Evolutionary conservation across 192 early-diverging fungal genomes (phyloP).

Genomic region (Pilobolus umbonatus): DNA sequence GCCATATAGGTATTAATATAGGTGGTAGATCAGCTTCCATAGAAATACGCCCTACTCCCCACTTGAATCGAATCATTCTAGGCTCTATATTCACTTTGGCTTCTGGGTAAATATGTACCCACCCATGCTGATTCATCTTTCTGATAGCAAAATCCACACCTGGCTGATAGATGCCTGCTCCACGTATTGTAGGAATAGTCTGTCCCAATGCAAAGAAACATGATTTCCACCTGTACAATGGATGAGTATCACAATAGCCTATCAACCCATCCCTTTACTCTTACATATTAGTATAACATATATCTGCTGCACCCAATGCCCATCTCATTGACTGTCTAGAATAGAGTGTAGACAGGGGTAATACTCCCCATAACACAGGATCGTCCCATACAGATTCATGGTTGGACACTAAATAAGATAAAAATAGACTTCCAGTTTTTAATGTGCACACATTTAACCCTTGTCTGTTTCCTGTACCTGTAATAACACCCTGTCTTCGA

Average conservation of each 20-base stretch:
- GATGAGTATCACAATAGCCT: background rate
- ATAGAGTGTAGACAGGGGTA: constrained; percentile 54
- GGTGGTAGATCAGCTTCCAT: constrained; percentile 68
- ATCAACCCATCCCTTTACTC: background rate
- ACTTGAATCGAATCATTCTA: constrained; percentile 62
- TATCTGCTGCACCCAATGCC: constrained; percentile 84
- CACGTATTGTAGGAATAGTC: constrained; percentile 78
- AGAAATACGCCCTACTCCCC: constrained; percentile 83
- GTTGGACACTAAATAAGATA: constrained; percentile 53
- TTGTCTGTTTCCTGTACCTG: constrained; percentile 35
- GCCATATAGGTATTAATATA: constrained; percentile 69
- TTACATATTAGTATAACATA: constrained; percentile 74
- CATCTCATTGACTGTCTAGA: constrained; percentile 59
- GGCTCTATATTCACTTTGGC: constrained; percentile 63
- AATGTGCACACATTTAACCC: background rate
- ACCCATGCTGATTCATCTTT: constrained; percentile 59
- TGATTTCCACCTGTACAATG: constrained; percentile 36
- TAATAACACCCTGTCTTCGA: constrained; percentile 57
- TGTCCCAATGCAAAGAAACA: constrained; percentile 75
- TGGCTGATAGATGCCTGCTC: constrained; percentile 81
- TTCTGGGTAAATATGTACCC: constrained; percentile 93
- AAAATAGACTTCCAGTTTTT: background rate
- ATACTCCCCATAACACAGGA: constrained; percentile 68
- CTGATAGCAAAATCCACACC: constrained; percentile 74
- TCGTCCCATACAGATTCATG: constrained; percentile 74